These are phyloP conservation scores for Leishmania aethiopica DNA, from an alignment of 208 protist species.

Conservation along the genomic window DNA sequence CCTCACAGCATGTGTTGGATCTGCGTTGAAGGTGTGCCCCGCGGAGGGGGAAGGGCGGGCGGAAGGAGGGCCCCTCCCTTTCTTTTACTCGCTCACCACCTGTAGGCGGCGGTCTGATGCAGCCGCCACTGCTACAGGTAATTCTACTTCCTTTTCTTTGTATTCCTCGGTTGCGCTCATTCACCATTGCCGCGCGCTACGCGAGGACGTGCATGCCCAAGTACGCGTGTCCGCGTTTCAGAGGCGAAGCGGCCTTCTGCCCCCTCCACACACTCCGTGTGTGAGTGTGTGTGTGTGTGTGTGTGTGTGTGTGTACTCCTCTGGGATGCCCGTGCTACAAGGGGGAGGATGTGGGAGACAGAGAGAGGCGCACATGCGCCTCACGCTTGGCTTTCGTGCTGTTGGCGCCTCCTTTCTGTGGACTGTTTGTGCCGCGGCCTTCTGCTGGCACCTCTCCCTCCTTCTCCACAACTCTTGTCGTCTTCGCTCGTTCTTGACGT, in stretches of 20 bases:
- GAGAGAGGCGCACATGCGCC: background rate
- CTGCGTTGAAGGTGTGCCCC: background rate
- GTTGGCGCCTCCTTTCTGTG: background rate
- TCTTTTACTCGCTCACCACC: background rate
- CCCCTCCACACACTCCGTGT: background rate
- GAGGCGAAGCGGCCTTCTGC: background rate
- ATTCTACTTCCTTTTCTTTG: background rate
- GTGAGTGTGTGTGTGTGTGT: background rate
- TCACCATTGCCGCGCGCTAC: background rate
- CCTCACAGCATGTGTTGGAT: background rate
- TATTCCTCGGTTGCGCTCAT: background rate
- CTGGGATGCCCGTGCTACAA: no score
- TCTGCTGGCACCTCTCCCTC: constrained; percentile 2
- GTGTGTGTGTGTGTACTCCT: background rate
- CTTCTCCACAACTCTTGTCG: background rate
- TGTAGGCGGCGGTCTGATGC: background rate
- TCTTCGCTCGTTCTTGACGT: background rate
- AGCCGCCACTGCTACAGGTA: background rate
- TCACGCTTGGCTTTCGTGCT: background rate
- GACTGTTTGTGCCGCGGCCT: background rate
- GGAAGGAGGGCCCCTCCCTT: background rate
- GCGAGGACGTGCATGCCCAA: background rate
- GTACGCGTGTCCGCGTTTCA: background rate
- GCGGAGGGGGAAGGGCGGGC: background rate
- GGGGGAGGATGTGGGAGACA: background rate